phyloP scores from a whole-genome alignment of 164 flowering plant genomes.

The Warburgia ugandensis region DNA sequence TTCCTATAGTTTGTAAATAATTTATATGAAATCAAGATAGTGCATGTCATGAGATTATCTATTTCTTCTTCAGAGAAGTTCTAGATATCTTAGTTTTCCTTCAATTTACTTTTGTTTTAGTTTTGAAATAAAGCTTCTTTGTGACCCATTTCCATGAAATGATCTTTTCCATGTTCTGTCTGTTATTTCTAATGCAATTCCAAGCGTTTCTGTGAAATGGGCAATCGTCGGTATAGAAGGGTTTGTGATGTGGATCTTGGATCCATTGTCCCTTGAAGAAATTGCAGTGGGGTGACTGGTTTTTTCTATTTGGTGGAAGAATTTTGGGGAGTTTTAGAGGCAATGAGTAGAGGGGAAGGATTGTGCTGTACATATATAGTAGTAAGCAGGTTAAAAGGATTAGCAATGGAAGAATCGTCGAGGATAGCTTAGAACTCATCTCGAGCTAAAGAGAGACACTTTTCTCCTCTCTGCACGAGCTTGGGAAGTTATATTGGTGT shows the following conservation, averaged over 20 bases:
- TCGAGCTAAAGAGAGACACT: no score
- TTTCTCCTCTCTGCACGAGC: no score
- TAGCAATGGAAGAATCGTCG: constrained; percentile 34
- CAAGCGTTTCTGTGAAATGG: constrained; percentile 88
- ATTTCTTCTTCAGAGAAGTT: no score
- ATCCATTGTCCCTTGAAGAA: constrained; percentile 67
- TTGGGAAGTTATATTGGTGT: no score
- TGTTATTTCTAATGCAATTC: constrained; percentile 77
- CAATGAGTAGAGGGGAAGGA: constrained; percentile 28
- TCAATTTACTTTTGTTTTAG: no score
- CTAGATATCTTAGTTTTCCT: no score
- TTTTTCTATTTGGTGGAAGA: not conserved
- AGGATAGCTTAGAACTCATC: constrained; percentile 39
- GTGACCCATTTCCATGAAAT: constrained; percentile 93
- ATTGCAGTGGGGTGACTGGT: constrained; percentile 36
- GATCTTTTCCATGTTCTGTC: constrained; percentile 68
- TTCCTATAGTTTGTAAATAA: no score
- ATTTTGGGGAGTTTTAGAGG: constrained; percentile 9
- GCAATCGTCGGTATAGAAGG: constrained; percentile 61
- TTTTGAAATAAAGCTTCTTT: no score
- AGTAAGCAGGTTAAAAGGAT: constrained; percentile 33
- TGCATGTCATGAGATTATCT: no score
- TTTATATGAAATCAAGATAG: no score
- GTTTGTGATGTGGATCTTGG: constrained; percentile 30
- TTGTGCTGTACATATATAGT: constrained; percentile 42